Conservation (phyloP, 768 basidiomycete genomes). For the Mrakia gelida region DNA sequence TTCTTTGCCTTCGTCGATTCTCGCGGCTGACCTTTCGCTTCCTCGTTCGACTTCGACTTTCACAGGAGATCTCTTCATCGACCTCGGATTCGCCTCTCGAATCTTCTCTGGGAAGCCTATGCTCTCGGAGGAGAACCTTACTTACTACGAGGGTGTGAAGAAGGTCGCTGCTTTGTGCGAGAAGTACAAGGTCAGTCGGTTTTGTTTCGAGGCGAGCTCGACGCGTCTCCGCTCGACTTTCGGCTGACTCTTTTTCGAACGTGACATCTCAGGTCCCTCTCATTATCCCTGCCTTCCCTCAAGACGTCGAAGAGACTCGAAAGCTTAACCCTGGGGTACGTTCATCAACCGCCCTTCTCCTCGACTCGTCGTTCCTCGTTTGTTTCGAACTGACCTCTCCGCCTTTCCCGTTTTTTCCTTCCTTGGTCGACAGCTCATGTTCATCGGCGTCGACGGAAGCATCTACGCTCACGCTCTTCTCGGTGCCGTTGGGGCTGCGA, state of each 20-base stretch:
- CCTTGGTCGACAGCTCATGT: neutral
- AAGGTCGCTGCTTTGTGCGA: too few species aligned
- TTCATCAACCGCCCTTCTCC: too few species aligned
- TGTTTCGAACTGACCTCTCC: too few species aligned
- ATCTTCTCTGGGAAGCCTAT: neutral
- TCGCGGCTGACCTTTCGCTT: too few species aligned
- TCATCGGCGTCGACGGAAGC: neutral
- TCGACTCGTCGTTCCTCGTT: too few species aligned
- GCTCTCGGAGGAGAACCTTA: neutral
- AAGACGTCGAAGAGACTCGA: neutral
- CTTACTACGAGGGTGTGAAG: neutral
- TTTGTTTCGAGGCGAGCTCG: too few species aligned
- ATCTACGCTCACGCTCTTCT: neutral
- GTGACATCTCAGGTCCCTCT: neutral
- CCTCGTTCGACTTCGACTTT: neutral
- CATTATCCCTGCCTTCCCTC: neutral
- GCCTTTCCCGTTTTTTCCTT: too few species aligned
- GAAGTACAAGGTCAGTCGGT: too few species aligned
- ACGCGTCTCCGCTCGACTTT: too few species aligned
- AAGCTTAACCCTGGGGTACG: too few species aligned
- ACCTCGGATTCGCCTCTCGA: neutral
- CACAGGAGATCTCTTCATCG: neutral
- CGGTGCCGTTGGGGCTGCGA: neutral
- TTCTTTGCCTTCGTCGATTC: neutral
- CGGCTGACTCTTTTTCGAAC: too few species aligned